Percentiles rank a stretch among this genome's conserved stretches.
Evolutionary conservation across 106 monocot species (phyloP).

Genomic region (Acorus gramineus): DNA sequence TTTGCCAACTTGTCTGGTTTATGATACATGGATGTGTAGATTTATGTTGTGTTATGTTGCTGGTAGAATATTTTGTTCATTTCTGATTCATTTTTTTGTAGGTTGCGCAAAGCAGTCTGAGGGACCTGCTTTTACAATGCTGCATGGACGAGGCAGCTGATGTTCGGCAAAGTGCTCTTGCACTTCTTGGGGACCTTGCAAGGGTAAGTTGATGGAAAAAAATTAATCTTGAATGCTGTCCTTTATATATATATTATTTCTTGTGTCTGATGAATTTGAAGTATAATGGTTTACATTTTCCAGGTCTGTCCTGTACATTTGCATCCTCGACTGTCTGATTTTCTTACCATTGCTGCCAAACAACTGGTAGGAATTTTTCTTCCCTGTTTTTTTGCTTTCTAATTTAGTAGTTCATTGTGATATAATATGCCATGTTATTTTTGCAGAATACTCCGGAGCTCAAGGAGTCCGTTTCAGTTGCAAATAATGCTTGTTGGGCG

Average conservation of each 20-base stretch:
- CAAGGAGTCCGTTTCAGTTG: slow-evolving; percentile 77
- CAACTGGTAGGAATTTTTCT: slow-evolving; percentile 54
- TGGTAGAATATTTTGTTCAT: no score
- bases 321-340: slow-evolving; percentile 70
- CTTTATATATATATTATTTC: not conserved
- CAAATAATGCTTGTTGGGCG: slow-evolving; percentile 99
- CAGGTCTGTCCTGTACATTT: slow-evolving; percentile 96
- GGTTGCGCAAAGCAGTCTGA: slow-evolving; percentile 86
- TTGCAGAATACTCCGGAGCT: slow-evolving; percentile 44
- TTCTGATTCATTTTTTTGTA: slow-evolving; percentile 14
- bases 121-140: slow-evolving; percentile 84
- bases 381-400: not conserved
- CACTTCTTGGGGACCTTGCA: slow-evolving; percentile 96
- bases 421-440: not conserved
- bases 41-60: no score
- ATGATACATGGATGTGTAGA: no score
- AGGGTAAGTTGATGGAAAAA: slow-evolving; percentile 43
- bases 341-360: slow-evolving; percentile 73
- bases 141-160: slow-evolving; percentile 87
- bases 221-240: slow-evolving; percentile 1
- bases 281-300: not conserved
- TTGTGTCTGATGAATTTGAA: not conserved
- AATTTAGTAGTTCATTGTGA: not conserved
- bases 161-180: slow-evolving; percentile 94
- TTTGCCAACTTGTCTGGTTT: no score